These are phyloP conservation scores for Setomelanomma holmii DNA, from an alignment of 2,329 filamentous ascomycete species.

Conservation along the genomic window DNA sequence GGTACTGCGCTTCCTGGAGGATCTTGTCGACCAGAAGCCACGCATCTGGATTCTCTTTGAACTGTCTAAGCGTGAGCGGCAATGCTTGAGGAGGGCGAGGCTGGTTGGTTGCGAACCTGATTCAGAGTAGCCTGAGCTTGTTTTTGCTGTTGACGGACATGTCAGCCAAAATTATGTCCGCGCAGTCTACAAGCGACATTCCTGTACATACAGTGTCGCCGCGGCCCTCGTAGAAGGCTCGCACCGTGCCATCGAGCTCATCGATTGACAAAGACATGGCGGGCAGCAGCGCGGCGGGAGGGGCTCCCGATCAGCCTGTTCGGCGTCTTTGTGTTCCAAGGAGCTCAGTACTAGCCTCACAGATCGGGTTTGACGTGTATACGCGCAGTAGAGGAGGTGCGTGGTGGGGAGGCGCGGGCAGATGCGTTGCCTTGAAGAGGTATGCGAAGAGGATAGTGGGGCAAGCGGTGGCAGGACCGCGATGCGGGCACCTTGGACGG, in stretches of 20 bases:
- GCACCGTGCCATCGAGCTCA: constrained; percentile 96
- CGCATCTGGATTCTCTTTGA: constrained; percentile 98
- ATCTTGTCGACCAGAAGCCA: constrained; percentile 99
- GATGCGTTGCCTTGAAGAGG: constrained; percentile 38
- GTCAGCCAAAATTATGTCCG: constrained; percentile 49
- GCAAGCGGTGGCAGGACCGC: constrained; percentile 31
- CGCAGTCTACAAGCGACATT: background rate
- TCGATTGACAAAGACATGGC: constrained; percentile 76
- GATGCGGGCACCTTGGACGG: constrained; percentile 32
- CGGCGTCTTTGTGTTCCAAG: constrained; percentile 26
- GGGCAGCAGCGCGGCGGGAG: constrained; percentile 41
- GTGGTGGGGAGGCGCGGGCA: constrained; percentile 23
- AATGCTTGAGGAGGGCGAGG: constrained; percentile 4
- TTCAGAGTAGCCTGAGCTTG: constrained; percentile 91
- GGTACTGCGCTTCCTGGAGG: constrained; percentile 87
- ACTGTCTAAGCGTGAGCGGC: constrained; percentile 62
- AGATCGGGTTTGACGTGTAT: constrained; percentile 9
- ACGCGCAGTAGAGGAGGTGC: constrained; percentile 17
- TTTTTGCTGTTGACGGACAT: constrained; percentile 76
- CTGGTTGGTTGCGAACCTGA: constrained; percentile 69
- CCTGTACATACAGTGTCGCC: constrained; percentile 78
- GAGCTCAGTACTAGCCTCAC: constrained; percentile 20
- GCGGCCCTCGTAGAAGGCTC: constrained; percentile 95
- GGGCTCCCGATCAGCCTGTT: constrained; percentile 42
- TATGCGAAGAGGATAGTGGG: constrained; percentile 43